These are phyloP conservation scores for Lepidium didymum DNA, from an alignment of 345 rosid genomes.

Conservation along the genomic window DNA sequence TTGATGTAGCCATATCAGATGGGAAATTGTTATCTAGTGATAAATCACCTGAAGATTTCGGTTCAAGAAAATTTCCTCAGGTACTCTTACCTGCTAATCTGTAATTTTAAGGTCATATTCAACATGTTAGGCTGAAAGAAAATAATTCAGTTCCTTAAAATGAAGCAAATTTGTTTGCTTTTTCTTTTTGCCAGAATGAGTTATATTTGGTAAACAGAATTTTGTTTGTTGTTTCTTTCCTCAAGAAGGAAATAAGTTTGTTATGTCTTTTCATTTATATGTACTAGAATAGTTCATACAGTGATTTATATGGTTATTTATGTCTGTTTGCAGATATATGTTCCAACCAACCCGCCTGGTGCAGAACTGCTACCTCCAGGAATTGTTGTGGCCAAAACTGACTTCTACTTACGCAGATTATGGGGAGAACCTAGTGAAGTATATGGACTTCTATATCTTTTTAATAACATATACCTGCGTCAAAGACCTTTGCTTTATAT, in stretches of 20 bases:
- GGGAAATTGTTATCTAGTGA: slow-evolving; percentile 19
- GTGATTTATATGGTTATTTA: neutral
- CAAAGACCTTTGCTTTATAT: neutral
- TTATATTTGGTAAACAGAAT: no score
- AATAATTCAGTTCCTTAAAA: neutral
- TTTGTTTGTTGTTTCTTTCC: neutral
- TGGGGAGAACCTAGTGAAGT: slow-evolving; percentile 98
- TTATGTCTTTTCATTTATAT: neutral
- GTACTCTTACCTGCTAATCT: slow-evolving; percentile 25
- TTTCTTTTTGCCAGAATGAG: neutral
- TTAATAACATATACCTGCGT: neutral
- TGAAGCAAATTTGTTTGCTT: neutral
- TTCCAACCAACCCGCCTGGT: slow-evolving; percentile 82
- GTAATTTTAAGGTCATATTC: neutral
- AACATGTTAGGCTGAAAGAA: neutral
- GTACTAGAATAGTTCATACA: neutral
- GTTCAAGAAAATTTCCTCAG: slow-evolving; percentile 35
- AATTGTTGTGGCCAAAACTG: slow-evolving; percentile 67
- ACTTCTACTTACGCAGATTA: slow-evolving; percentile 72
- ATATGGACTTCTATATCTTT: slow-evolving; percentile 15
- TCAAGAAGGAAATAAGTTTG: neutral
- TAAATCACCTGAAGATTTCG: slow-evolving; percentile 30
- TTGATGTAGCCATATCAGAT: slow-evolving; percentile 35
- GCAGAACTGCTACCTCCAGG: slow-evolving; percentile 85
- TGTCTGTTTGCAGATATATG: slow-evolving; percentile 52